Base-by-base conservation (phyloP, 1,139 yeast genomes). In the Candida labiduridarum region DNA sequence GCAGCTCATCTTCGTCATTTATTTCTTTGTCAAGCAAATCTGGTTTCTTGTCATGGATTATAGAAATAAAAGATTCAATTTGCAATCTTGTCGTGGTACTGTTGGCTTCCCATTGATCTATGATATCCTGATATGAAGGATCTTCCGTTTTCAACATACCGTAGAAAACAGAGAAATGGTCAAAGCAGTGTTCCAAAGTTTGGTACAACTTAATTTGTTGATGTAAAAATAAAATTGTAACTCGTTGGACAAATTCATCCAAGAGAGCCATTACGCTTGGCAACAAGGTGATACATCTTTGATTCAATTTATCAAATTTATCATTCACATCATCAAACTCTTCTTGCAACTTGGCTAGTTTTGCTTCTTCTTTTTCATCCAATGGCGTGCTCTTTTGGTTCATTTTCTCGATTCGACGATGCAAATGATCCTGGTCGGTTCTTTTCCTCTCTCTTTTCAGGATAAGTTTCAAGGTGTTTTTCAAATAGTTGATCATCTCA, bases 171-270 rank as follows among this genome's bases (percentile, higher is more conserved):
- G 71, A 57, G 54, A 67, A 78, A 53, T 72, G 67, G 16, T 57
- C 48, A 35, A 79, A 51, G 12, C 68, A 65, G 2, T 59, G 56
- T 30, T 60, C 52, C 15, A 79, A 60, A 12, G 65, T 62, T 16
- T 64, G 58, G 48, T 64, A 67, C 2, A 74, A 66, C 14, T 67
- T 67, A 19, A 60, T 45, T 50, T 74, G 69, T 57, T 72, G 63
- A 59, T 69, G 63, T 52, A 78, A 30, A 46, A 66, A 52, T 57
- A 68, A 65, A 49, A 72, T 66, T 5, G 79, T 65, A 11, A 80
- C 52, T 44, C 67, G 66, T 44, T 74, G 80, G 14, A 82, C 65
- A 55, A 82, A 81, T 60, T 83, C 86, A 33, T 82, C 82, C 50
- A 82, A 62, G 40, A 74, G 68, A 7, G 71, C 62, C 46, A 80